Evolutionary conservation across 2,329 filamentous ascomycete genomes (phyloP).

Genomic region (Colletotrichum coccodes): DNA sequence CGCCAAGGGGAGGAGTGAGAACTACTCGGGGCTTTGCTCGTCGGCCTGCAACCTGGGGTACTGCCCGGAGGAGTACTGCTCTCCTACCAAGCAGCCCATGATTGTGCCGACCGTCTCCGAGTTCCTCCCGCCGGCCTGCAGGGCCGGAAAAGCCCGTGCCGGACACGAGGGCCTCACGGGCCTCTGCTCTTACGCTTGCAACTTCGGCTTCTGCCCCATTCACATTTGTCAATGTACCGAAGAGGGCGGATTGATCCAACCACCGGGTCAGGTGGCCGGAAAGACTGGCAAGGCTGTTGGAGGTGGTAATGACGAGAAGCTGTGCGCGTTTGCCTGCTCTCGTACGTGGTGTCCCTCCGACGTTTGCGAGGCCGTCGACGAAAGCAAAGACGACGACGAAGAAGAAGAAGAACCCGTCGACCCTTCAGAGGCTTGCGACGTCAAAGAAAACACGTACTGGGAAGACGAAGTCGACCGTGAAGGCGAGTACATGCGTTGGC

Average conservation of each 20-base stretch:
- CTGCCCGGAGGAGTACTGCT: conserved; percentile 1
- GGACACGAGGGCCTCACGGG: background rate
- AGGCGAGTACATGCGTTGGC: conserved; percentile 20
- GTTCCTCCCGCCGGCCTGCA: background rate
- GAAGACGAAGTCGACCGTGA: background rate
- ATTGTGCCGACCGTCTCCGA: background rate
- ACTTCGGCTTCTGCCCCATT: conserved; percentile 6
- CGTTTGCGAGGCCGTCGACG: background rate
- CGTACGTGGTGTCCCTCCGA: conserved; percentile 55
- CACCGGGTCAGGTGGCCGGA: conserved; percentile 31
- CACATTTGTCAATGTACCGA: background rate
- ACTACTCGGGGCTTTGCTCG: background rate
- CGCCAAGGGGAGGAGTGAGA: background rate
- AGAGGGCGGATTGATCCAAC: conserved; percentile 37
- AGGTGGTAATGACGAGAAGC: conserved; percentile 48
- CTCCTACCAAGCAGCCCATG: background rate
- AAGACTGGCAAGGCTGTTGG: conserved; percentile 40
- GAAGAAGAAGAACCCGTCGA: background rate
- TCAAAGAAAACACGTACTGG: background rate
- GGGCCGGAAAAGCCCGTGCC: background rate
- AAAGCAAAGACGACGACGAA: background rate
- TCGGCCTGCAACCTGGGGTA: conserved; percentile 3
- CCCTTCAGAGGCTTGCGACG: background rate
- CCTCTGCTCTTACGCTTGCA: conserved; percentile 1
- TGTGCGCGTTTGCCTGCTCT: conserved; percentile 57